A percentile compares a stretch with the other conserved stretches of the same genome.
Evolutionary conservation across 2,329 filamentous ascomycete genomes (phyloP).

Genomic region (Cladosporium sp.): DNA sequence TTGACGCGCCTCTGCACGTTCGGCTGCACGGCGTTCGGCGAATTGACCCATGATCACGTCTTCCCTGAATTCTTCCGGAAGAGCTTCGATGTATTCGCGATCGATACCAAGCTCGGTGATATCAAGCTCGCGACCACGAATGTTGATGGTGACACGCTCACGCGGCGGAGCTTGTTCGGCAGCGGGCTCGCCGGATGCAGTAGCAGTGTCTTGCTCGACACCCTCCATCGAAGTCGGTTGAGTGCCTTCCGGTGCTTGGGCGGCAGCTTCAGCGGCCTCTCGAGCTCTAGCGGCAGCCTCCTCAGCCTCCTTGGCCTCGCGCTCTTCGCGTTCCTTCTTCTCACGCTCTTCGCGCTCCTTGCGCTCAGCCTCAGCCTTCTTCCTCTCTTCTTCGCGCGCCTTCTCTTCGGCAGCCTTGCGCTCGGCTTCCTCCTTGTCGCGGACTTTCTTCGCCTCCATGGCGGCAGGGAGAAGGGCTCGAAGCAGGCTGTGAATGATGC

Average conservation of each 20-base stretch:
- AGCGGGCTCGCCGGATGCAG: slow-evolving; percentile 35
- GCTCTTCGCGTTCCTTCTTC: slow-evolving; percentile 48
- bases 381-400: slow-evolving; percentile 57
- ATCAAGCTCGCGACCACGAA: slow-evolving; percentile 82
- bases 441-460: slow-evolving; percentile 72
- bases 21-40: slow-evolving; percentile 60
- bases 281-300: slow-evolving; percentile 33
- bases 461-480: slow-evolving; percentile 76
- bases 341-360: slow-evolving; percentile 51
- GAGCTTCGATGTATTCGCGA: slow-evolving; percentile 86
- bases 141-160: slow-evolving; percentile 70
- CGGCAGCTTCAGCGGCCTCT: slow-evolving; percentile 26
- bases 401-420: slow-evolving; percentile 62
- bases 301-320: slow-evolving; percentile 45
- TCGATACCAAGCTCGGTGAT: slow-evolving; percentile 95
- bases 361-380: slow-evolving; percentile 57
- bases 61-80: slow-evolving; percentile 94
- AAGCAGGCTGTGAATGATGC: slow-evolving; percentile 65
- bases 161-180: slow-evolving; percentile 42
- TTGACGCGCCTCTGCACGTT: slow-evolving; percentile 56
- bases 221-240: slow-evolving; percentile 66
- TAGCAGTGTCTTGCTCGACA: slow-evolving; percentile 51
- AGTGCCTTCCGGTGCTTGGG: slow-evolving; percentile 38
- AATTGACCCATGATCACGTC: slow-evolving; percentile 93
- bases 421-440: slow-evolving; percentile 63